phyloP scores from a whole-genome alignment of 257 asterid genomes.

The Datura wrightii region DNA sequence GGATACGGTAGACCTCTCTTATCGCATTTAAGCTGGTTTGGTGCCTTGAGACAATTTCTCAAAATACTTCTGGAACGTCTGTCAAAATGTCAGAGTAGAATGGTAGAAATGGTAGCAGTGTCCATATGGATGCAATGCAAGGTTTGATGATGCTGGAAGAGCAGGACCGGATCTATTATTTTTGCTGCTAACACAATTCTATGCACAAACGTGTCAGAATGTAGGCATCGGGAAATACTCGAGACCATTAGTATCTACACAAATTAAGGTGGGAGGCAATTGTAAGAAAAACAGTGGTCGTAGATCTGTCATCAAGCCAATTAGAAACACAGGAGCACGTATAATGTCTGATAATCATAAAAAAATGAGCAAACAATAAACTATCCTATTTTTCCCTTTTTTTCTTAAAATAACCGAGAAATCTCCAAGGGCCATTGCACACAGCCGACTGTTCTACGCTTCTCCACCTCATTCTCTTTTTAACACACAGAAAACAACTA shows the following conservation, averaged over 20 bases:
- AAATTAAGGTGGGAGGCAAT: background rate
- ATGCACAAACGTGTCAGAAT: background rate
- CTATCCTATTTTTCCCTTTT: background rate
- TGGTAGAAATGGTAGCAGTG: background rate
- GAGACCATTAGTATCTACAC: background rate
- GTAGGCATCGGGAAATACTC: background rate
- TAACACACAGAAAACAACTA: background rate
- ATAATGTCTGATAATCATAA: background rate
- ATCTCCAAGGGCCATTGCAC: background rate
- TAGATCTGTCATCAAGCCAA: background rate
- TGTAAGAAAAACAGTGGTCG: constrained; percentile 18
- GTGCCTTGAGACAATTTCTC: constrained; percentile 5
- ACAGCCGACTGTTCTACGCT: background rate
- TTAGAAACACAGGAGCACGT: background rate
- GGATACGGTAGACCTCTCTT: background rate
- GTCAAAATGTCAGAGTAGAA: background rate
- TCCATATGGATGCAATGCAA: background rate
- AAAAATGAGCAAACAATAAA: background rate
- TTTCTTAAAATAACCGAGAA: background rate
- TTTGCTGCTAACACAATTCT: constrained; percentile 12
- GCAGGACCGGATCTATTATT: background rate
- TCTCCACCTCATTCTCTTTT: background rate
- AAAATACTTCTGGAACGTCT: background rate
- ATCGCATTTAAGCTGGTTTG: background rate
- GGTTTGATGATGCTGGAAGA: background rate